Conservation (phyloP, 73 alveolate species). For the Chromera velia region DNA sequence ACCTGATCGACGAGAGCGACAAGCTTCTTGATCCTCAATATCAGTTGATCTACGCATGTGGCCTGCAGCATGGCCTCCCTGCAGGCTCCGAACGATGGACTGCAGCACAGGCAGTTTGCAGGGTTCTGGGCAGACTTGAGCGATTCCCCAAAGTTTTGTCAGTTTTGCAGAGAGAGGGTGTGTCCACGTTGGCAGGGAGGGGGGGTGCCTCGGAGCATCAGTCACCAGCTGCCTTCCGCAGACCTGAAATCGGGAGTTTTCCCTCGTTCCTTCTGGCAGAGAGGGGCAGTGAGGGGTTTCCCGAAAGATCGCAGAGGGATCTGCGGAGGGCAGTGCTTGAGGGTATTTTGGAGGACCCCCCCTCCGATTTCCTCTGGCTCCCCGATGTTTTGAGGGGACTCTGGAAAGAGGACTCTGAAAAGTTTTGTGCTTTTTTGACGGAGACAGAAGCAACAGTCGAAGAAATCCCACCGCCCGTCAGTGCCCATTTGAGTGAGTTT, state of each 20-base stretch:
- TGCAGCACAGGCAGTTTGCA: slow-evolving; percentile 12
- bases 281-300: no score
- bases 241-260: no score
- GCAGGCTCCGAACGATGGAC: slow-evolving; percentile 17
- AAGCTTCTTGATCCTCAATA: slow-evolving; percentile 16
- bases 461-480: neutral
- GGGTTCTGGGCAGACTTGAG: slow-evolving; percentile 7
- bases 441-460: slow-evolving; percentile 1
- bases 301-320: no score
- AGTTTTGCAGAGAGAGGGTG: no score
- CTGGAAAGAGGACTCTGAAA: neutral
- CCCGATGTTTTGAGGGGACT: no score
- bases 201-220: no score
- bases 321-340: no score
- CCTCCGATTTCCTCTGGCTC: slow-evolving; percentile 18
- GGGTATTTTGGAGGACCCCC: slow-evolving; percentile 20
- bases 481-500: no score
- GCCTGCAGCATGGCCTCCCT: slow-evolving; percentile 12
- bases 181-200: no score
- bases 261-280: no score
- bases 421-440: slow-evolving; percentile 4
- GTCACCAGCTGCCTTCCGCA: no score
- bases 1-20: slow-evolving; percentile 20
- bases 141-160: no score
- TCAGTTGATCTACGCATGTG: slow-evolving; percentile 25